Percentiles rank a stretch among this genome's conserved stretches.
Conservation (phyloP, 73 alveolate genomes). For the Tetrahymena malaccensis region DNA sequence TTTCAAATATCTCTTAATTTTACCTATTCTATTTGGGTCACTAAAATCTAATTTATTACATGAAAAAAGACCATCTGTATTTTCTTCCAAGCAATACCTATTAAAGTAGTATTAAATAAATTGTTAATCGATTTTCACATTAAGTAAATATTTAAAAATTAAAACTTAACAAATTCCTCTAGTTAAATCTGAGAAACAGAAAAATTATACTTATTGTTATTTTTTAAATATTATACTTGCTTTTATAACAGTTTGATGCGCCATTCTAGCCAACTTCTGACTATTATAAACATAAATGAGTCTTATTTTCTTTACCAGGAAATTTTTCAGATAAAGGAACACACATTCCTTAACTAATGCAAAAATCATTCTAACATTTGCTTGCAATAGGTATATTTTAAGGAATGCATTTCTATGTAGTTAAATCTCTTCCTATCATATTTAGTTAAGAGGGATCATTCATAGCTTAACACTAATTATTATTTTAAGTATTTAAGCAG, state of each 20-base stretch:
- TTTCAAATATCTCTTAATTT: too few relatives aligned
- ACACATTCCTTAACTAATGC: neutral
- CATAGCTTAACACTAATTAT: neutral
- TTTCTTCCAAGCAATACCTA: neutral
- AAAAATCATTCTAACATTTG: neutral
- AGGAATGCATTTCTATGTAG: neutral
- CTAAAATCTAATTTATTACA: neutral
- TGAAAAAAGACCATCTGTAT: neutral
- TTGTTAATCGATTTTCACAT: too few relatives aligned
- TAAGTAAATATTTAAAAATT: too few relatives aligned
- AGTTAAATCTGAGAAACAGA: too few relatives aligned
- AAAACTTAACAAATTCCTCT: too few relatives aligned
- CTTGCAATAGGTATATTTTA: neutral
- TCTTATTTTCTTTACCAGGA: neutral
- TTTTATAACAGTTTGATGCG: neutral
- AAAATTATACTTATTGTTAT: too few relatives aligned
- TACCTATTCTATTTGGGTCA: neutral
- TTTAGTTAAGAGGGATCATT: neutral
- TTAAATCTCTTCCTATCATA: neutral
- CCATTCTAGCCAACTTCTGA: neutral
- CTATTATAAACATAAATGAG: neutral
- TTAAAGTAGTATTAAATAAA: too few relatives aligned
- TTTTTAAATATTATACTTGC: neutral
- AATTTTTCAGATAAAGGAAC: neutral
- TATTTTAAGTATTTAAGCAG: neutral